These are phyloP conservation scores for Lepiota venenata DNA, from an alignment of 768 basidiomycete genomes.

Conservation along the genomic window DNA sequence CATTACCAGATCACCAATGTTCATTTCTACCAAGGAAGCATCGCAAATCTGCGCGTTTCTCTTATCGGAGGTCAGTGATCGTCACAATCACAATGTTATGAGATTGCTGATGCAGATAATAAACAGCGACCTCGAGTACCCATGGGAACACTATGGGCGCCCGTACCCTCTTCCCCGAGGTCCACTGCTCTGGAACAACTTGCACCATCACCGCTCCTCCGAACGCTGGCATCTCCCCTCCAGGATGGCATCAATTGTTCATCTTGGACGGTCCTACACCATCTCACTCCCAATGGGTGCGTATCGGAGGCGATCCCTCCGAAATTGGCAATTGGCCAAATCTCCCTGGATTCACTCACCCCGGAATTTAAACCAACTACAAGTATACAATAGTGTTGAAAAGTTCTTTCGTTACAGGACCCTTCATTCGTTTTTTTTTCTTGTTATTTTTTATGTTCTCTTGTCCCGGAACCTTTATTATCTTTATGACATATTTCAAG, in stretches of 20 bases:
- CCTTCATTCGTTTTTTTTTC: not conserved
- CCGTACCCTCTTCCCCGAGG: conserved; percentile 69
- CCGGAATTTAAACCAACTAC: conserved; percentile 42
- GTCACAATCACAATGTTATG: not conserved
- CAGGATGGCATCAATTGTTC: conserved; percentile 76
- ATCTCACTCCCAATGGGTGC: conserved; percentile 69
- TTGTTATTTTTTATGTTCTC: too few species aligned
- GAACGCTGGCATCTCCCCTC: conserved; percentile 62
- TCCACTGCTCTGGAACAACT: conserved; percentile 62
- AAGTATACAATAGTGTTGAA: too few species aligned
- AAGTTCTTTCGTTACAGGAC: too few species aligned
- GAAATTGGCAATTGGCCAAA: conserved; percentile 72
- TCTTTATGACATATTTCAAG: too few species aligned
- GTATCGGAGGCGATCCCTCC: conserved; percentile 76
- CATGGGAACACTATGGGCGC: conserved; percentile 79
- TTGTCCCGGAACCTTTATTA: too few species aligned
- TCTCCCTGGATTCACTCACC: conserved; percentile 61
- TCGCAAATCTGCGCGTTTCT: conserved; percentile 49
- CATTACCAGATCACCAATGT: conserved; percentile 50
- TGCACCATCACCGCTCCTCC: conserved; percentile 81
- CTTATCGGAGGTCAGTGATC: conserved; percentile 56
- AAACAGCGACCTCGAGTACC: conserved; percentile 64
- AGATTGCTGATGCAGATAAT: conserved; percentile 6
- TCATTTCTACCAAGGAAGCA: conserved; percentile 39
- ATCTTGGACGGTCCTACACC: conserved; percentile 79